A percentile compares a stretch with the other conserved stretches of the same genome.
These are phyloP conservation scores for Rhinocladiella mackenziei DNA, from an alignment of 2,329 filamentous ascomycete genomes.

Conservation along the genomic window DNA sequence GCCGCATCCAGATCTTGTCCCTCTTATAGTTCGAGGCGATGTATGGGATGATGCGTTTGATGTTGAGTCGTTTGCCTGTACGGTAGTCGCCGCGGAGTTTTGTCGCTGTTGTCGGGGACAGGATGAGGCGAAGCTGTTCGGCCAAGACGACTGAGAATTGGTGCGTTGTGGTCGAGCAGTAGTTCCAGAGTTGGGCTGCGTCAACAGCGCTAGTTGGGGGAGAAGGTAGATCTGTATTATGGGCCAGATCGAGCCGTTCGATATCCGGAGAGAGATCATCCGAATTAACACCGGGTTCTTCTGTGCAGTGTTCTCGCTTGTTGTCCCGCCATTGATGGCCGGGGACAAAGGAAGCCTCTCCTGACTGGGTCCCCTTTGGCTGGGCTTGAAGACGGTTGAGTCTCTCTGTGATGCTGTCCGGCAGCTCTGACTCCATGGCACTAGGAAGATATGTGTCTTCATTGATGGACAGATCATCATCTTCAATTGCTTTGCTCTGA, in stretches of 20 bases:
- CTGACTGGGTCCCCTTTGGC: slow-evolving; percentile 38
- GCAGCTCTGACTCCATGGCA: slow-evolving; percentile 30
- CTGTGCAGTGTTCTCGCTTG: slow-evolving; percentile 28
- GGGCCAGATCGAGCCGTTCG: too few relatives aligned
- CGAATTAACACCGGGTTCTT: slow-evolving; percentile 49
- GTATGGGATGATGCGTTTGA: slow-evolving; percentile 99
- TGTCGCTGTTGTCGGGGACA: slow-evolving; percentile 88
- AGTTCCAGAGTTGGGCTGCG: slow-evolving; percentile 74
- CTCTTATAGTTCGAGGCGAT: slow-evolving; percentile 97
- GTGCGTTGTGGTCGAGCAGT: slow-evolving; percentile 80
- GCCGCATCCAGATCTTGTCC: slow-evolving; percentile 99
- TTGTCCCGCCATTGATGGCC: slow-evolving; percentile 37
- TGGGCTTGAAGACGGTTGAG: slow-evolving; percentile 32
- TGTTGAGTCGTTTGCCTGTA: slow-evolving; percentile 95
- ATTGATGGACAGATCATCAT: slow-evolving; percentile 53
- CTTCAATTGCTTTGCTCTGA: slow-evolving; percentile 80
- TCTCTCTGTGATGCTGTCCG: slow-evolving; percentile 36
- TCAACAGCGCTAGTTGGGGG: slow-evolving; percentile 48
- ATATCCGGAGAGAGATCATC: slow-evolving; percentile 15
- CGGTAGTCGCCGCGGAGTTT: slow-evolving; percentile 96
- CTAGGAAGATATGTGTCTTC: slow-evolving; percentile 58
- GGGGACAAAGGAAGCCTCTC: slow-evolving; percentile 51
- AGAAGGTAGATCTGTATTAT: slow-evolving; percentile 49
- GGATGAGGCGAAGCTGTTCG: slow-evolving; percentile 90
- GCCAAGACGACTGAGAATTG: slow-evolving; percentile 83